These are phyloP conservation scores for Elsinoe australis DNA, from an alignment of 2,329 filamentous ascomycete genomes.

Conservation along the genomic window DNA sequence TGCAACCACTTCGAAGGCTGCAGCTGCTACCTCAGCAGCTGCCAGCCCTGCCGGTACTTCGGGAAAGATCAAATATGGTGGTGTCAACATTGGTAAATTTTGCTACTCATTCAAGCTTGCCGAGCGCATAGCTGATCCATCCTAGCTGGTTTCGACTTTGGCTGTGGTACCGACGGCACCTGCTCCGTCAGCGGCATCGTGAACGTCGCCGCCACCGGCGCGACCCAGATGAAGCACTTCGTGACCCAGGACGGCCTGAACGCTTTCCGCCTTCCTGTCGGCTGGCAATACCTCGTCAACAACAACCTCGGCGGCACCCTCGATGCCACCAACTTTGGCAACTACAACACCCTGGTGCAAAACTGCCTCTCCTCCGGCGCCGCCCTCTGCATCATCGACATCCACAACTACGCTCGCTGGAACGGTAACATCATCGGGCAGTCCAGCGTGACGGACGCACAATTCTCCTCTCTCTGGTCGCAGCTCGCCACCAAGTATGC, in stretches of 20 bases:
- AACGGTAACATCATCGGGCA: constrained; percentile 58
- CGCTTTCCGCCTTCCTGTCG: constrained; percentile 49
- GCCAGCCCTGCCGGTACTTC: constrained; percentile 13
- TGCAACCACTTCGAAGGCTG: no score
- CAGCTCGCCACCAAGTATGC: constrained; percentile 45
- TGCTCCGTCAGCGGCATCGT: constrained; percentile 30
- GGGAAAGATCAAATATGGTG: constrained; percentile 26
- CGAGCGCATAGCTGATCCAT: no score
- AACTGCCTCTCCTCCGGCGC: constrained; percentile 20
- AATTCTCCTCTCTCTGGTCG: constrained; percentile 53
- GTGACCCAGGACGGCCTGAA: constrained; percentile 47
- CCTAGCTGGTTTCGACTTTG: constrained; percentile 31
- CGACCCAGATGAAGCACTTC: constrained; percentile 45
- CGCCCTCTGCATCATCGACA: constrained; percentile 24
- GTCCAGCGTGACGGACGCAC: constrained; percentile 44
- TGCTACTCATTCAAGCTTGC: no score
- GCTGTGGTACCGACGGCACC: constrained; percentile 34
- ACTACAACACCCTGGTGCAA: constrained; percentile 20
- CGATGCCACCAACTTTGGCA: constrained; percentile 19
- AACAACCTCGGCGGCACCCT: constrained; percentile 21
- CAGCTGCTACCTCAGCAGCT: constrained; percentile 12
- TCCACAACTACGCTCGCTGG: constrained; percentile 42
- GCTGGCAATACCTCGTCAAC: constrained; percentile 22
- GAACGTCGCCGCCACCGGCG: constrained; percentile 29
- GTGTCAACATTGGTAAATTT: constrained; percentile 31